These are phyloP conservation scores for Microcos paniculata DNA, from an alignment of 345 rosid genomes.

Conservation along the genomic window DNA sequence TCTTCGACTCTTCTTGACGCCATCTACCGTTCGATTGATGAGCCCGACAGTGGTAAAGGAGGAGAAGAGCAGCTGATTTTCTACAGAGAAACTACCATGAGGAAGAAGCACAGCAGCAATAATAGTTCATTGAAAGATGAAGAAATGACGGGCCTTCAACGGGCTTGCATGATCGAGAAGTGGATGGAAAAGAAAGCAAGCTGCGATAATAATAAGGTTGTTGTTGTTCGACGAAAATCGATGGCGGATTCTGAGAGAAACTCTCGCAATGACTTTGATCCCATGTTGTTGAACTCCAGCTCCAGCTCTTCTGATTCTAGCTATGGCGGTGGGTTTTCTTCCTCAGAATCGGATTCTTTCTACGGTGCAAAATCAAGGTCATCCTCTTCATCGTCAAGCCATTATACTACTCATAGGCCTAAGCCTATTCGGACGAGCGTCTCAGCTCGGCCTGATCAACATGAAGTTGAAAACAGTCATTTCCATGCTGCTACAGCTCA, in stretches of 20 bases:
- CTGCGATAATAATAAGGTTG: constrained; percentile 13
- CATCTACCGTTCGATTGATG: constrained; percentile 82
- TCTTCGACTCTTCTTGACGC: constrained; percentile 80
- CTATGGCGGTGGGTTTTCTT: constrained; percentile 59
- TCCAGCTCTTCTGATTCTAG: constrained; percentile 81
- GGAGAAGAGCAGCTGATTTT: constrained; percentile 28
- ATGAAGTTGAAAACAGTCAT: constrained; percentile 17
- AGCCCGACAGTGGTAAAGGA: constrained; percentile 29
- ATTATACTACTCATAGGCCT: constrained; percentile 37
- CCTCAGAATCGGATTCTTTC: constrained; percentile 75
- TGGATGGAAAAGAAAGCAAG: constrained; percentile 50
- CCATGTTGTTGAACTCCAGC: constrained; percentile 48
- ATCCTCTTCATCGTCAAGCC: constrained; percentile 29
- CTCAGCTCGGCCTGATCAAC: constrained; percentile 19
- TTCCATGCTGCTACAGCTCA: constrained; percentile 12
- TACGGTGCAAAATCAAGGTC: constrained; percentile 29
- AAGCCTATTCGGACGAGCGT: constrained; percentile 54
- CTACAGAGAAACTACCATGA: constrained; percentile 25
- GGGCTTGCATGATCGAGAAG: constrained; percentile 43
- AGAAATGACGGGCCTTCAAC: constrained; percentile 3
- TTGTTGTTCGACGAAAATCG: constrained; percentile 42
- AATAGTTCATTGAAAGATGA: constrained; percentile 11
- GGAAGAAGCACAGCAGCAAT: constrained; percentile 10
- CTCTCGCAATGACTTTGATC: constrained; percentile 21
- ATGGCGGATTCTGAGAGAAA: constrained; percentile 38